Base-by-base conservation (phyloP, 1,284 basidiomycete genomes). In the Ceratobasidium sp. region DNA sequence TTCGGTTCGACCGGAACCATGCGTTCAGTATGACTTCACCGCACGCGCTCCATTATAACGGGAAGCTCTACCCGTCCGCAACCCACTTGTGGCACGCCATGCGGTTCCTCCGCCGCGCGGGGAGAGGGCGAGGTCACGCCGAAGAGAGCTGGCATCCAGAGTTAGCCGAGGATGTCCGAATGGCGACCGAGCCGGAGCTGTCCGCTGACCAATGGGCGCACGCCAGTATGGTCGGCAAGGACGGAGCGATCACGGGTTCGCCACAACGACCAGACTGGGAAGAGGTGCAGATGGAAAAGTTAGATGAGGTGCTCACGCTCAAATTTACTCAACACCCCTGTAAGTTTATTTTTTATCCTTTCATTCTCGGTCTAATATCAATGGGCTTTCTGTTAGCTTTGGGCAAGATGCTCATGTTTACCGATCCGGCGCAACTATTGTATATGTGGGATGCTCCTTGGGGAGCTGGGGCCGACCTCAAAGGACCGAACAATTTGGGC, bases 281-380 rank as follows among this genome's bases (percentile, higher is more conserved):
- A 0, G 79, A 84, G 3, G 84, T 88, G 44, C 88, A 89, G 80
- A 80, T 90, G 61, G 83, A 86, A 0, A 86, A 85, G 91, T 87
- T 91, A 87, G 89, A 91, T 70, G 88, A 90, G 2, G 90, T 89
- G 33, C 80, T 92, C 77, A 87, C 87, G 78, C 80, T 86, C 75
- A 93, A 93, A 81, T 90, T 93, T 81, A 86, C 86, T 57, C 92
- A 93, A 83, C 89, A 93, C 81, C 84, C 86, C 1, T 81, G 83
- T 84, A 33, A 77, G 74, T 65, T 3, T 1, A 15, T 5, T 52
- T 13, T 59, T 33, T 23, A 20, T 71, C 61, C 17, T 50, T 26
- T 54, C 38, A 33, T 33, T 33, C 33, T 4, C 4, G 4, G 50
- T 26, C 28, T 15, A 38, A 6, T 33, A 67, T 20, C 52, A n/a